Conservation (phyloP, 306 rosid genomes). For the Erythrophleum fordii region DNA sequence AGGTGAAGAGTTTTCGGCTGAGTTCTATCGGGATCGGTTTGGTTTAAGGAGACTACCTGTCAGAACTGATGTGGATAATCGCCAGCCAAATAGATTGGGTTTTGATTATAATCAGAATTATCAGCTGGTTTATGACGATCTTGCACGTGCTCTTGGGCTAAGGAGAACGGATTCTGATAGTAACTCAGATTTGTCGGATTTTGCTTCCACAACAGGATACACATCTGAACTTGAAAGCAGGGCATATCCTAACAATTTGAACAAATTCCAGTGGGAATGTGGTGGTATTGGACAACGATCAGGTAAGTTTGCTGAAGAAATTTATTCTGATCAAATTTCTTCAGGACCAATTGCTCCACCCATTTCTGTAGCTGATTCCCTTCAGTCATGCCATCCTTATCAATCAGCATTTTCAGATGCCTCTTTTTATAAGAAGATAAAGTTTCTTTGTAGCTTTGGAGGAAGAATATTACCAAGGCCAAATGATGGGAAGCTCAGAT, state of each 20-base stretch:
- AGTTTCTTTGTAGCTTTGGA: constrained; percentile 92
- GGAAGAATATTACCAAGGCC: constrained; percentile 91
- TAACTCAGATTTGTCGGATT: constrained; percentile 56
- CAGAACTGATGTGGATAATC: constrained; percentile 50
- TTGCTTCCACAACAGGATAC: constrained; percentile 44
- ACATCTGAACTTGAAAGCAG: constrained; percentile 56
- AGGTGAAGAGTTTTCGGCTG: constrained; percentile 88
- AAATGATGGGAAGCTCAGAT: constrained; percentile 81
- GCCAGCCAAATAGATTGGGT: constrained; percentile 48
- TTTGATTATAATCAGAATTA: constrained; percentile 44
- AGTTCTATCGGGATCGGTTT: constrained; percentile 75
- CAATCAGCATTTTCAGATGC: constrained; percentile 54
- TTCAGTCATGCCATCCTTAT: constrained; percentile 53
- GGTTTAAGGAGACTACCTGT: constrained; percentile 59
- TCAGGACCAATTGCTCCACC: constrained; percentile 48
- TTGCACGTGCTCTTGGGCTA: constrained; percentile 46
- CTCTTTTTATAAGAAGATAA: constrained; percentile 62
- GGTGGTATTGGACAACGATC: constrained; percentile 55
- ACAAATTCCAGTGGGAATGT: constrained; percentile 53
- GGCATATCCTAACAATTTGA: constrained; percentile 49
- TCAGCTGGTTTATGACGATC: constrained; percentile 56
- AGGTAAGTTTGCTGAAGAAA: constrained; percentile 47
- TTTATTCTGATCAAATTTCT: constrained; percentile 38
- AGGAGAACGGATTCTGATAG: constrained; percentile 54
- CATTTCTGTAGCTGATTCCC: constrained; percentile 52